Evolutionary conservation across 441 rosid genomes (phyloP).

Genomic region (Mallotus japonicus): DNA sequence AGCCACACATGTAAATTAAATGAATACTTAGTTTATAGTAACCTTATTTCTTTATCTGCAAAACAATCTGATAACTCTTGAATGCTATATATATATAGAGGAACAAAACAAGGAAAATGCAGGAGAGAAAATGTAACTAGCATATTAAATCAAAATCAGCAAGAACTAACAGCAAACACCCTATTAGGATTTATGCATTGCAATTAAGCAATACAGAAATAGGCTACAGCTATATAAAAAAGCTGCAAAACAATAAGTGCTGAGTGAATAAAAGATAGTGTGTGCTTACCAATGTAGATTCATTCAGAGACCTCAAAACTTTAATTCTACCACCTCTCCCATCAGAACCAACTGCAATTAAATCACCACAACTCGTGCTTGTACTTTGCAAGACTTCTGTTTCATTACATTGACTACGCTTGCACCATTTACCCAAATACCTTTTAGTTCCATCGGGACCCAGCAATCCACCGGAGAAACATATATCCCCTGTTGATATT

Average conservation of each 20-base stretch:
- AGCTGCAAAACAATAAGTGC: neutral
- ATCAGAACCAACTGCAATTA: constrained; percentile 81
- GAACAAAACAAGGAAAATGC: neutral
- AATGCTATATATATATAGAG: neutral
- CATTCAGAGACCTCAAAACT: constrained; percentile 59
- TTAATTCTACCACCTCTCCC: constrained; percentile 89
- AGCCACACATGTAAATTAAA: neutral
- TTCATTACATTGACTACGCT: constrained; percentile 48
- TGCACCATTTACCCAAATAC: constrained; percentile 85
- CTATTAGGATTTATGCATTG: neutral
- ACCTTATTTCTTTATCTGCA: too few species aligned
- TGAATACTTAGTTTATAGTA: too few species aligned
- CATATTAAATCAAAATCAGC: neutral
- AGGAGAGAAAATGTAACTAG: neutral
- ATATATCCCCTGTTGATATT: constrained; percentile 46
- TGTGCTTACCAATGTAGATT: constrained; percentile 42
- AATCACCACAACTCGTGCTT: constrained; percentile 43
- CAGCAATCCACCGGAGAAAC: constrained; percentile 64
- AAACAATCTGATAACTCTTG: neutral
- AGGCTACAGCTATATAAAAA: neutral
- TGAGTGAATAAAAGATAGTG: constrained; percentile 1
- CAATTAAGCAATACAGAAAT: neutral
- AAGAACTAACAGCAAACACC: neutral
- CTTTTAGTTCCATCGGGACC: constrained; percentile 72
- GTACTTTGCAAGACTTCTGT: constrained; percentile 28